Conservation (phyloP, 23 red algal genomes). For the Rhodosorus marinus region DNA sequence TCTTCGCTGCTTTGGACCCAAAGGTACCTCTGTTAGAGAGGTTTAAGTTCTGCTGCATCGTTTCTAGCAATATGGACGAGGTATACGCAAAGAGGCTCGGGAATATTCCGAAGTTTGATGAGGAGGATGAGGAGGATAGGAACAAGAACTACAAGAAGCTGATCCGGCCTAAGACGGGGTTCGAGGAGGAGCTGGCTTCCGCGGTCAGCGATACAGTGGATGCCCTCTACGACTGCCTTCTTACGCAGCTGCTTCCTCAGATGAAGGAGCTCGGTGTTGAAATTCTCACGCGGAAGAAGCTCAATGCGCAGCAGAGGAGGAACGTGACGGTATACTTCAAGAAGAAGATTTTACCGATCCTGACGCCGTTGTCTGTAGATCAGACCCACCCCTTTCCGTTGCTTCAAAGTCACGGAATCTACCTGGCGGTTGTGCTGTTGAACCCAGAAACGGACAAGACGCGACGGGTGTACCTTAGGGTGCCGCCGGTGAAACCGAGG, state of each 20-base stretch:
- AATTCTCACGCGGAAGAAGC: conserved; percentile 16
- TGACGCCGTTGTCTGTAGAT: conserved; percentile 72
- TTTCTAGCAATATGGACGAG: conserved; percentile 73
- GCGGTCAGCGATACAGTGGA: conserved; percentile 46
- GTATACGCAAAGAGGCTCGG: conserved; percentile 67
- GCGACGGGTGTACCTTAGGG: conserved; percentile 27
- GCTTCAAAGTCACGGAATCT: conserved; percentile 60
- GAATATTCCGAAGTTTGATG: conserved; percentile 36
- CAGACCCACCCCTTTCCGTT: conserved; percentile 86
- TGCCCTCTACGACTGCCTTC: conserved; percentile 46
- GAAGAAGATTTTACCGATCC: conserved; percentile 23
- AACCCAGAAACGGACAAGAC: conserved; percentile 17
- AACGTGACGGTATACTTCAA: conserved; percentile 40
- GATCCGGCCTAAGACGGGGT: conserved; percentile 40
- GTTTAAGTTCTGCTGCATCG: conserved; percentile 91
- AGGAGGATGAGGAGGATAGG: conserved; percentile 2
- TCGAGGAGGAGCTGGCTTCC: conserved; percentile 44
- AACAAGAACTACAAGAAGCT: conserved; percentile 5
- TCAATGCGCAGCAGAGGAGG: conserved; percentile 11
- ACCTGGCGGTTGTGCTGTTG: conserved; percentile 52
- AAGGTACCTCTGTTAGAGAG: conserved; percentile 68
- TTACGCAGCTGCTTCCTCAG: conserved; percentile 37
- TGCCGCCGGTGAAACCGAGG: conserved; percentile 23
- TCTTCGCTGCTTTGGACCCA: conserved; percentile 55
- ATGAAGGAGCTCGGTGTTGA: conserved; percentile 34